Conservation (phyloP, 1,284 basidiomycete species). For the Coniophora puteana region DNA sequence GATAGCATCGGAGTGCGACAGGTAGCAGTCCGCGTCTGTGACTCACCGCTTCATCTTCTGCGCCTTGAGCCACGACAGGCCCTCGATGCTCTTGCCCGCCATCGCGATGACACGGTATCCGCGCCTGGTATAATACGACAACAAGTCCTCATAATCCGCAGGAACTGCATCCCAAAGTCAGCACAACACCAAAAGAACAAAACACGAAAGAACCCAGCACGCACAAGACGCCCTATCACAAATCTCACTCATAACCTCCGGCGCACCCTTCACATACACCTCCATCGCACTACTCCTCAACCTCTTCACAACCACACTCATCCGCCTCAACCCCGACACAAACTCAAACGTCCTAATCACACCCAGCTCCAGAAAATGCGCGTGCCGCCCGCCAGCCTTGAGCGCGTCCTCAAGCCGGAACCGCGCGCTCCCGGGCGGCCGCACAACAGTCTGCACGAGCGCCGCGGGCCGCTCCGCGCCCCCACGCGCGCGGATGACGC, state of each 20-base stretch:
- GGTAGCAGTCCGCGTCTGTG: too few species aligned
- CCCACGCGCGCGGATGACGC: constrained; percentile 62
- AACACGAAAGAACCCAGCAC: constrained; percentile 31
- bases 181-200: constrained; percentile 4
- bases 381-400: constrained; percentile 78
- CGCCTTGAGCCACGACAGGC: constrained; percentile 95
- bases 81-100: constrained; percentile 93
- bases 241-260: constrained; percentile 96
- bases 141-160: constrained; percentile 92
- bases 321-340: constrained; percentile 87
- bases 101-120: constrained; percentile 99
- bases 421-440: constrained; percentile 87
- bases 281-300: constrained; percentile 96
- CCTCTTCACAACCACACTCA: constrained; percentile 97
- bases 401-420: constrained; percentile 94
- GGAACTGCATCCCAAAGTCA: constrained; percentile 61
- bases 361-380: constrained; percentile 94
- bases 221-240: constrained; percentile 85
- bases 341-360: constrained; percentile 98
- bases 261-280: constrained; percentile 97
- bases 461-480: constrained; percentile 77
- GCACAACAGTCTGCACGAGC: constrained; percentile 94
- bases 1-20: constrained; percentile 3
- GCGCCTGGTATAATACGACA: constrained; percentile 96
- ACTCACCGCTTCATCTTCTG: constrained; percentile 90